Evolutionary conservation across 192 early-diverging fungal species (phyloP).

Genomic region (Diversispora epigaea): DNA sequence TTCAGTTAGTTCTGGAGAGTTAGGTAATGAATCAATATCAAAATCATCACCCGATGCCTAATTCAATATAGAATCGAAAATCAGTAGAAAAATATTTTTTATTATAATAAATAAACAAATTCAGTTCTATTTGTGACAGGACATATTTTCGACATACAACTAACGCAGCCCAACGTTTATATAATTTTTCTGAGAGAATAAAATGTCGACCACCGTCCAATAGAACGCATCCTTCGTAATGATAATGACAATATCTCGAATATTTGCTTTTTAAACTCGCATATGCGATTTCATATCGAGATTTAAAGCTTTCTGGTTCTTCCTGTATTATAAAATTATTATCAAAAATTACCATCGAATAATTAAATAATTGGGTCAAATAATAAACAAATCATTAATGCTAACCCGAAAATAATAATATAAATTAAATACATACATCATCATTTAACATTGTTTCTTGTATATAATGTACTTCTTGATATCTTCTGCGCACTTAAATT

Average conservation of each 20-base stretch:
- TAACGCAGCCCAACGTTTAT: slow-evolving; percentile 22
- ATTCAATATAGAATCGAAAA: too few relatives aligned
- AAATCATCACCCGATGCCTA: slow-evolving; percentile 34
- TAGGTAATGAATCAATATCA: background rate
- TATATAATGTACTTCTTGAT: too few relatives aligned
- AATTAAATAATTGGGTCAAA: background rate
- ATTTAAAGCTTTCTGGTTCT: slow-evolving; percentile 30
- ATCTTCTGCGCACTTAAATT: too few relatives aligned
- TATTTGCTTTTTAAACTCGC: slow-evolving; percentile 17
- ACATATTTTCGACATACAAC: slow-evolving; percentile 1
- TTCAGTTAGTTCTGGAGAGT: slow-evolving; percentile 4
- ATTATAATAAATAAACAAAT: background rate
- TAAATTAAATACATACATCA: too few relatives aligned
- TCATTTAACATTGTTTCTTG: too few relatives aligned
- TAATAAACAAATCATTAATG: background rate
- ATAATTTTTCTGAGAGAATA: background rate
- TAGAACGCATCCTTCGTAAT: background rate
- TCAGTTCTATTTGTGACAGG: too few relatives aligned
- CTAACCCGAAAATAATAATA: background rate
- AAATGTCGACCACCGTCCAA: slow-evolving; percentile 11
- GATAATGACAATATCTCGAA: background rate
- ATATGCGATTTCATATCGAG: slow-evolving; percentile 15
- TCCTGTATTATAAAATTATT: slow-evolving; percentile 16
- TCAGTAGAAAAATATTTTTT: background rate
- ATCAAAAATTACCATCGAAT: background rate